These are phyloP conservation scores for Austropuccinia psidii DNA, from an alignment of 1,284 basidiomycete species.

Conservation along the genomic window DNA sequence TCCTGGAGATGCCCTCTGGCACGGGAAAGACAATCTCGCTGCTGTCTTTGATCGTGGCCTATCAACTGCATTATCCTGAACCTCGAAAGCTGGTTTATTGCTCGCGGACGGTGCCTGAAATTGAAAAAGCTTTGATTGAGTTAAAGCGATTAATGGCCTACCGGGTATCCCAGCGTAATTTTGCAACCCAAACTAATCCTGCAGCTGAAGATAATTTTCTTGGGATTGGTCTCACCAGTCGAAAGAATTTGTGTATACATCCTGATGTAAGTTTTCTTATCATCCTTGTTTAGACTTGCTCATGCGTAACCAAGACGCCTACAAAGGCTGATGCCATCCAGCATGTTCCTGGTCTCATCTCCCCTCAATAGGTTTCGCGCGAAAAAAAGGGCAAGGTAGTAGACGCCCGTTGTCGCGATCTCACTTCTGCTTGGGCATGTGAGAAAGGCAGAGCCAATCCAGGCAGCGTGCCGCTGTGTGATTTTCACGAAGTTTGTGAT, in stretches of 20 bases:
- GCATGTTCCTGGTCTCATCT: background rate
- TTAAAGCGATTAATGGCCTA: slow-evolving; percentile 91
- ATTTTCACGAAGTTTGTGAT: slow-evolving; percentile 78
- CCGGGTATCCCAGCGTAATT: slow-evolving; percentile 53
- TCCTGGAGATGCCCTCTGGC: slow-evolving; percentile 98
- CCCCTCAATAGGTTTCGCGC: slow-evolving; percentile 62
- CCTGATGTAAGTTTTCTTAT: slow-evolving; percentile 63
- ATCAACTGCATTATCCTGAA: slow-evolving; percentile 93
- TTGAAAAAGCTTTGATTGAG: slow-evolving; percentile 96
- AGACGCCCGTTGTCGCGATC: slow-evolving; percentile 90
- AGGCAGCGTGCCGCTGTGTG: slow-evolving; percentile 83
- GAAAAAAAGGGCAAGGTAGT: slow-evolving; percentile 98
- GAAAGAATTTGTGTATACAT: slow-evolving; percentile 95
- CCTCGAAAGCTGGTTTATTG: slow-evolving; percentile 96
- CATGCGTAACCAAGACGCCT: background rate
- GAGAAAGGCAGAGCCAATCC: slow-evolving; percentile 80
- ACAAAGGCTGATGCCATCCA: slow-evolving; percentile 8
- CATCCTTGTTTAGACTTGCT: background rate
- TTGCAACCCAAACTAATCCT: slow-evolving; percentile 50
- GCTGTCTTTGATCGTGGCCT: slow-evolving; percentile 91
- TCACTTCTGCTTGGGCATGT: slow-evolving; percentile 77
- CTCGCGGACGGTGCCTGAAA: slow-evolving; percentile 99
- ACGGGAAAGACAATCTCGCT: slow-evolving; percentile 98
- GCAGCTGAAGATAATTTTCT: slow-evolving; percentile 74
- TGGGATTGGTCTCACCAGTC: slow-evolving; percentile 84